Base-by-base conservation (phyloP, 768 basidiomycete species). In the Lentinus tigrinus region DNA sequence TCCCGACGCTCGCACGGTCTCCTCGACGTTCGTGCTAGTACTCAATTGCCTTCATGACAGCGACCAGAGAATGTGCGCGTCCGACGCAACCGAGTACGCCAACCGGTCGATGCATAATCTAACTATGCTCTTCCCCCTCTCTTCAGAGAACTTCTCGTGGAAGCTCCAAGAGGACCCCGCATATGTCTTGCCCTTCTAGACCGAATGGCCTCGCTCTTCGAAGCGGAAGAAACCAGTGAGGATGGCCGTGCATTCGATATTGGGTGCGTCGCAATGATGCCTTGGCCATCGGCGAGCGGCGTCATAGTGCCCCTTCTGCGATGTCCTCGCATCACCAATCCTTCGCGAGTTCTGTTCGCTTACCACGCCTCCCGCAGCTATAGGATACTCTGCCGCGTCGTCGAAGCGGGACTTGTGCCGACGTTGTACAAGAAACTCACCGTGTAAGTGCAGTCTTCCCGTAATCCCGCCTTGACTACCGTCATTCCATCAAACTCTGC, bases 211-310 rank as follows among this genome's bases (percentile, higher is more conserved):
- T 73, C 73, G 47, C 76, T 88, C 36, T 85, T 85, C 63, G 89
- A 94, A 38, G 81, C 79, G 4, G 82, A 85, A 51, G 85, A 90
- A 49, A 77, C 79, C 10, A 84, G 76, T 37, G 83, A 87, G 47
- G 85, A 79, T 10, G 85, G 81, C 13, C 81, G 82, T 57, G 82
- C 86, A 19, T 95, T 94, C 67, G 85, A 92, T 59, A 77, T 91
- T 44, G 89, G 88, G 91, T 92, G 65, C 67, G 76, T 58, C 21
- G 19, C 39, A 40, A 40, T 40, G 23, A 46, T 23, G 13, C n/a
- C n/a, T n/a, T n/a, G n/a, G n/a, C n/a, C n/a, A n/a, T n/a, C n/a
- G n/a, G n/a, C 8, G 13, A 14, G 9, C 3, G 13, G 43, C 21
- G 43, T 10, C 13, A 26, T 3, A 9, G 9, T 24, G 17, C 39